phyloP scores from a whole-genome alignment of 169 alveolate species.

The Babesia bovis region DNA sequence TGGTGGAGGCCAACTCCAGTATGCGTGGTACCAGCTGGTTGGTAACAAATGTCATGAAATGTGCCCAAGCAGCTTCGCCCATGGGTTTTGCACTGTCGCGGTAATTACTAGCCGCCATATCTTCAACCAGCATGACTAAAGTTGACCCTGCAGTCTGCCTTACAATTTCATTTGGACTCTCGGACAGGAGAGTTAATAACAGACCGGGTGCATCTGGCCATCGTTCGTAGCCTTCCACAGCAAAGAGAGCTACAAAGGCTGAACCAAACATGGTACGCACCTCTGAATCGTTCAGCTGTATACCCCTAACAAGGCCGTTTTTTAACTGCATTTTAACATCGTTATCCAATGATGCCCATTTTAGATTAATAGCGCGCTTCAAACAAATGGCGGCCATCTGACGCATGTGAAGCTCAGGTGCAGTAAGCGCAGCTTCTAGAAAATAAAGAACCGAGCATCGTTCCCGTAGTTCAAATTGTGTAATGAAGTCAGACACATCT shows the following conservation, averaged over 20 bases:
- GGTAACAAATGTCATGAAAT: slow-evolving; percentile 11
- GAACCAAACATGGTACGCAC: slow-evolving; percentile 46
- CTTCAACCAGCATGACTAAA: slow-evolving; percentile 47
- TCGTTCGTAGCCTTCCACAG: slow-evolving; percentile 58
- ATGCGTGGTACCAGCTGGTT: slow-evolving; percentile 24
- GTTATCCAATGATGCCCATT: slow-evolving; percentile 15
- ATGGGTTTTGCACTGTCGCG: not conserved
- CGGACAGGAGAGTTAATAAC: slow-evolving; percentile 21
- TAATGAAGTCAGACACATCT: slow-evolving; percentile 40
- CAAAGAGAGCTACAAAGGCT: slow-evolving; percentile 43
- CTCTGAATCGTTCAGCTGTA: slow-evolving; percentile 36
- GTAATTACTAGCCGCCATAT: slow-evolving; percentile 8
- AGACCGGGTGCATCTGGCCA: slow-evolving; percentile 50
- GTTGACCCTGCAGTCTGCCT: slow-evolving; percentile 30
- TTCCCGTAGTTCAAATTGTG: slow-evolving; percentile 27
- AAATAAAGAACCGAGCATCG: slow-evolving; percentile 39
- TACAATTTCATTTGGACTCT: slow-evolving; percentile 11
- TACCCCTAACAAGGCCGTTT: slow-evolving; percentile 38
- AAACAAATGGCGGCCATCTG: slow-evolving; percentile 63
- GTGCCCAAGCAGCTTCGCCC: slow-evolving; percentile 1
- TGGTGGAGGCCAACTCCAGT: slow-evolving; percentile 24
- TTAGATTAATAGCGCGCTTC: slow-evolving; percentile 24
- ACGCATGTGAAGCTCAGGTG: slow-evolving; percentile 39
- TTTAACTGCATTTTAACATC: slow-evolving; percentile 34
- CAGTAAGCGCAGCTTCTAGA: slow-evolving; percentile 52